Evolutionary conservation across 2,329 filamentous ascomycete species (phyloP), one percentile per base, ranked within the genome.

Genomic region (Clonostachys rosea): DNA sequence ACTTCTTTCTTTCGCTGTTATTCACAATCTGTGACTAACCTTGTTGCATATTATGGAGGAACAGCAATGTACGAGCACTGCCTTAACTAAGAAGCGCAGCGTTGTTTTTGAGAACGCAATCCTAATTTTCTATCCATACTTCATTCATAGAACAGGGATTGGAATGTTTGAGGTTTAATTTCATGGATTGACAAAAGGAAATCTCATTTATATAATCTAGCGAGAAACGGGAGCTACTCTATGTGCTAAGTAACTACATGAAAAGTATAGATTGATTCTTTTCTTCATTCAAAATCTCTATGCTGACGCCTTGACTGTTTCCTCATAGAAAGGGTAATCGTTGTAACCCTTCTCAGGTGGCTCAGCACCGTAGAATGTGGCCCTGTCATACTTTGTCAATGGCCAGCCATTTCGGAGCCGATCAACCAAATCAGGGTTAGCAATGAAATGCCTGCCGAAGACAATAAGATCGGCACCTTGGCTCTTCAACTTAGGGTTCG

Each of bases 401-500:
- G 51, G 47, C 46, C 58, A 49, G 10, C 54, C 56, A 18, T 60
- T 50, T 50, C 55, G 53, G 20, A 63, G 46, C 3, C 61, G 54
- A 43, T 54, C 56, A 5, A 56, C 52, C 24, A 63, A 50, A 20
- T 64, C 61, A 5, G 62, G 60, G 46, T 59, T 63, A 10, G 59
- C 50, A 17, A 64, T 53, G 47, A 63, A 63, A 44, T 58, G 52
- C 3, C 62, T 49, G 16, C 59, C 61, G 48, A 64, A 59, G 9
- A 55, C 56, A 6, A 66, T 54, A 2, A 61, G 49, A 12, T 59
- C 56, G 13, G 56, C 50, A 3, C 51, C 51, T 33, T 51, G 17
- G 59, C 59, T 61, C 48, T 73, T 67, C 5, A 64, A 40, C 47
- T 75, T 52, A 59, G 76, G 65, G 2, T 64, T 67, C 0, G 66